phyloP scores from a whole-genome alignment of 768 basidiomycete species.

The Tylopilus vinaceipallidus region DNA sequence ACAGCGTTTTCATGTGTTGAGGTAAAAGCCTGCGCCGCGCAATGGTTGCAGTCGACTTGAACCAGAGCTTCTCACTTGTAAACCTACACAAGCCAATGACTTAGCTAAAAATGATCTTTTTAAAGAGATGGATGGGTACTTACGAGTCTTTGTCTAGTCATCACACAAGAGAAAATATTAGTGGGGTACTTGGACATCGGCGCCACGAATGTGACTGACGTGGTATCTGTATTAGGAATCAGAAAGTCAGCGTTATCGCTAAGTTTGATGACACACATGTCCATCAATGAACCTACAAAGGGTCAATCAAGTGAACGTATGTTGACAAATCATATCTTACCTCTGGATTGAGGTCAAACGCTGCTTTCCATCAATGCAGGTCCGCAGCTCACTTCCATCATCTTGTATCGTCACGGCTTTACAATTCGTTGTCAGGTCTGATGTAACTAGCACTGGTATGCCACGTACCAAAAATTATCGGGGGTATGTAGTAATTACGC shows the following conservation, averaged over 20 bases:
- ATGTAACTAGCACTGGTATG: neutral
- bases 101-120: neutral
- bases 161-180: neutral
- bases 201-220: constrained; percentile 32
- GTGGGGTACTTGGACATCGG: neutral
- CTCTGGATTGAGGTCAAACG: constrained; percentile 62
- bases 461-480: constrained; percentile 58
- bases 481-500: constrained; percentile 64
- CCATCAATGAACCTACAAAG: constrained; percentile 51
- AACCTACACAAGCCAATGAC: constrained; percentile 13
- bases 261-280: constrained; percentile 39
- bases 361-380: constrained; percentile 75
- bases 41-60: constrained; percentile 23
- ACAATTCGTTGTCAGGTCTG: neutral
- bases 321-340: constrained; percentile 30
- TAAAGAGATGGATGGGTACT: constrained; percentile 6
- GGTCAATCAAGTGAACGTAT: neutral
- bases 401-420: constrained; percentile 39
- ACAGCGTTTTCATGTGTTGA: constrained; percentile 34
- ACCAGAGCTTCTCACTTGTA: constrained; percentile 40
- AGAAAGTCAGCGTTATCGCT: neutral
- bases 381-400: constrained; percentile 44
- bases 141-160: constrained; percentile 41
- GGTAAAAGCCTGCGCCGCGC: constrained; percentile 34
- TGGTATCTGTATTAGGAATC: constrained; percentile 35